Evolutionary conservation across 306 rosid genomes (phyloP).

Genomic region (Acacia crassicarpa): DNA sequence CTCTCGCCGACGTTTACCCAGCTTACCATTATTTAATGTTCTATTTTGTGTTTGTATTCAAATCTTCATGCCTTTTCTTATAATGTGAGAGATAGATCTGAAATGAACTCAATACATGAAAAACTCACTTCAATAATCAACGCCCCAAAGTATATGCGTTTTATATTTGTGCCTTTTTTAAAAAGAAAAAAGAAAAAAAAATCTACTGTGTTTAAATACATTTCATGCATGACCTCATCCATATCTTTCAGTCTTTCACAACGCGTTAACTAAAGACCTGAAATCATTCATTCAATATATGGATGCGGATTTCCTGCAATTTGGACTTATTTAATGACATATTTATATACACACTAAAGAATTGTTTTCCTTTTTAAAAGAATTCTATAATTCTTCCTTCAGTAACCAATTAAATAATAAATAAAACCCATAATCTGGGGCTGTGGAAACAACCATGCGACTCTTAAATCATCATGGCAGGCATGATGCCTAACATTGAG

Average conservation of each 20-base stretch:
- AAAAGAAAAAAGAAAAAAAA: too few relatives aligned
- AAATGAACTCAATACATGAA: not conserved
- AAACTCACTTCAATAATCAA: not conserved
- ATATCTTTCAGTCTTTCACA: slow-evolving; percentile 16
- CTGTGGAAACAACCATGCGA: not conserved
- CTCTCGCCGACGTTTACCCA: slow-evolving; percentile 46
- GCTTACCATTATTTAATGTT: slow-evolving; percentile 32
- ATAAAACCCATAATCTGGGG: not conserved
- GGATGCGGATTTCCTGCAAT: not conserved
- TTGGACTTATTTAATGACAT: not conserved
- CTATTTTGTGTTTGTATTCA: not conserved
- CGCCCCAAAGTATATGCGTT: not conserved
- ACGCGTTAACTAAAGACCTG: not conserved
- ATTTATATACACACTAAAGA: not conserved
- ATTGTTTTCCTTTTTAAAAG: not conserved
- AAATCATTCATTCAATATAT: not conserved
- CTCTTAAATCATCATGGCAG: not conserved
- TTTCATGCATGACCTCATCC: slow-evolving; percentile 22
- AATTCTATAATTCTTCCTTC: not conserved
- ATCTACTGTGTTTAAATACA: not conserved
- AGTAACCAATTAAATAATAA: not conserved
- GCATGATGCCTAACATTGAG: slow-evolving; percentile 11
- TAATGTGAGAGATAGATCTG: not conserved
- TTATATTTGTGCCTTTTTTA: not conserved
- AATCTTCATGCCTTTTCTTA: not conserved